A percentile compares a stretch with the other conserved stretches of the same genome.
Evolutionary conservation across 192 early-diverging fungal genomes (phyloP).

Genomic region (Coemansia sp.): DNA sequence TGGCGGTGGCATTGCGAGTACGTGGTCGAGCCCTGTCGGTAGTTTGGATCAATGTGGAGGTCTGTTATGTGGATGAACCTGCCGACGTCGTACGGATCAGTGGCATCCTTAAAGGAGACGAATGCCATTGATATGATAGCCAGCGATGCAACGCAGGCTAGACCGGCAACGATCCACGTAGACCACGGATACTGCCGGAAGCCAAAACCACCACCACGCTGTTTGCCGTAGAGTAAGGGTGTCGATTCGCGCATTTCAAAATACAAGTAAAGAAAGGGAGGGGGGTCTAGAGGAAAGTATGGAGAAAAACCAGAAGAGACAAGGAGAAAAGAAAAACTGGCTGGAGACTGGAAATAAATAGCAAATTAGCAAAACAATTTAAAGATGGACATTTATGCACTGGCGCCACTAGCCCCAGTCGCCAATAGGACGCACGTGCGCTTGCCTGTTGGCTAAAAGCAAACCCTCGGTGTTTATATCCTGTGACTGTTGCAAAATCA

Average conservation of each 20-base stretch:
- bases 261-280: background rate
- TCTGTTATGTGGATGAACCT: slow-evolving; percentile 73
- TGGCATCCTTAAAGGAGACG: background rate
- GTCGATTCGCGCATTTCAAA: slow-evolving; percentile 2
- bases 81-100: slow-evolving; percentile 47
- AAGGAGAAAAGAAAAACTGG: no score
- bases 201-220: background rate
- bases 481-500: background rate
- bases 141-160: background rate
- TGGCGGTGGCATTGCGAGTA: slow-evolving; percentile 60
- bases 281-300: background rate
- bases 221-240: background rate
- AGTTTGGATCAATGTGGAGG: slow-evolving; percentile 65
- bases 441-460: background rate
- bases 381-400: no score
- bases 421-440: slow-evolving; percentile 3
- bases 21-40: slow-evolving; percentile 53
- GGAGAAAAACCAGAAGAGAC: background rate
- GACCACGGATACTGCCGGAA: background rate
- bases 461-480: background rate
- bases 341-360: no score
- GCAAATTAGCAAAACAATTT: no score
- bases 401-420: background rate
- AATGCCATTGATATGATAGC: background rate
- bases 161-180: slow-evolving; percentile 1